These are phyloP conservation scores for Epichloe brachyelytri DNA, from an alignment of 2,329 filamentous ascomycete genomes.

Conservation along the genomic window DNA sequence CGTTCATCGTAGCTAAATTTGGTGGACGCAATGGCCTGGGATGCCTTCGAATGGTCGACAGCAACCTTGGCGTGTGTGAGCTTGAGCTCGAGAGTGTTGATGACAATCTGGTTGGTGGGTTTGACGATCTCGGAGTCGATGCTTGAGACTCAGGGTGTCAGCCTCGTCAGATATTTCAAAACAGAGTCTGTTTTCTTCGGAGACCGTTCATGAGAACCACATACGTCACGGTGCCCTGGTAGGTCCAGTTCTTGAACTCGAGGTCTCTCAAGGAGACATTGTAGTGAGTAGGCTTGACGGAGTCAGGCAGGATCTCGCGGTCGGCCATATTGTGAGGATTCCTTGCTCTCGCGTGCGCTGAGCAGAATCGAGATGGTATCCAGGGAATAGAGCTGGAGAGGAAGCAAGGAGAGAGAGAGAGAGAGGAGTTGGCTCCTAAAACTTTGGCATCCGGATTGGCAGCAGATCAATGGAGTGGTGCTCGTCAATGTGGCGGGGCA, in stretches of 20 bases:
- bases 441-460: background rate
- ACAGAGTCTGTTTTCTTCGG: too few species aligned
- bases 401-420: background rate
- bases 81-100: slow-evolving; percentile 79
- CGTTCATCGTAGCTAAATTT: slow-evolving; percentile 69
- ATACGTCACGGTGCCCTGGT: slow-evolving; percentile 64
- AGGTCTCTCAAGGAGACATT: slow-evolving; percentile 68
- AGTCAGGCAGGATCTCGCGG: slow-evolving; percentile 48
- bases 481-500: background rate
- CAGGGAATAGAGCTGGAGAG: slow-evolving; percentile 13
- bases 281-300: slow-evolving; percentile 77
- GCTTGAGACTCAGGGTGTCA: slow-evolving; percentile 23
- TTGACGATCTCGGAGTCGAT: slow-evolving; percentile 65
- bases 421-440: background rate
- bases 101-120: slow-evolving; percentile 60
- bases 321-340: slow-evolving; percentile 35
- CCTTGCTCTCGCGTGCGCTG: slow-evolving; percentile 22
- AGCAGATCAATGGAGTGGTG: background rate
- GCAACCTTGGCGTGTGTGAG: slow-evolving; percentile 52
- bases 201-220: slow-evolving; percentile 9
- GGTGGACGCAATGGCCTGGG: slow-evolving; percentile 45
- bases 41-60: slow-evolving; percentile 42
- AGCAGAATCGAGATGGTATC: slow-evolving; percentile 20
- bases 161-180: background rate
- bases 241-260: slow-evolving; percentile 62